Conservation (phyloP, 148 eudicot genomes). For the Gaultheria prostrata region DNA sequence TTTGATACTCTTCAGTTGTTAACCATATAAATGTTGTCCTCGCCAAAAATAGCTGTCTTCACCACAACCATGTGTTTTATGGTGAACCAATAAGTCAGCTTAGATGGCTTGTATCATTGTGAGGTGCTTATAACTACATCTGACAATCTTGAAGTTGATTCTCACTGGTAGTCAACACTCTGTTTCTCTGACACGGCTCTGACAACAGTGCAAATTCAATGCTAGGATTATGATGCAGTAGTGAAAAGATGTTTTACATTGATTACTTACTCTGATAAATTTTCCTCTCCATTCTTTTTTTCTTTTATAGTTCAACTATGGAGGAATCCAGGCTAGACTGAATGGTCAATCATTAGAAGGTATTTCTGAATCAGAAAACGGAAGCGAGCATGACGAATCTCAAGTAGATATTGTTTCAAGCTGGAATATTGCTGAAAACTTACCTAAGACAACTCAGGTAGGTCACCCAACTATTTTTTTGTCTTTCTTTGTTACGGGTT, state of each 20-base stretch:
- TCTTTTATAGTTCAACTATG: constrained; percentile 77
- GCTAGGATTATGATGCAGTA: neutral
- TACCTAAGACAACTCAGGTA: constrained; percentile 78
- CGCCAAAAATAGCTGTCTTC: neutral
- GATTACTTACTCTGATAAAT: neutral
- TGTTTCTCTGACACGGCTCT: neutral
- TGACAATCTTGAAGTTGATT: neutral
- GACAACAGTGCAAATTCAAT: neutral
- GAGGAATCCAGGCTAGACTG: constrained; percentile 83
- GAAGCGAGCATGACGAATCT: constrained; percentile 36
- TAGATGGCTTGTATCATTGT: neutral
- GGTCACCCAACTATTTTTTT: constrained; percentile 9
- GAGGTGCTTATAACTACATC: neutral
- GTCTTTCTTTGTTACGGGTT: neutral
- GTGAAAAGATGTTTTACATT: neutral
- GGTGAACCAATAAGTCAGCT: neutral
- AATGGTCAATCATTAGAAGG: constrained; percentile 40
- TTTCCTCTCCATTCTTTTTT: constrained; percentile 3
- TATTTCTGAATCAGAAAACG: constrained; percentile 30
- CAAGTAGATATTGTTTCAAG: constrained; percentile 76
- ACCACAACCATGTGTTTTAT: neutral
- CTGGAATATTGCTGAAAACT: constrained; percentile 85
- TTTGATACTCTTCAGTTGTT: neutral
- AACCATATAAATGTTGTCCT: neutral
- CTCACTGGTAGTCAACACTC: neutral